Conservation (phyloP, 2,329 filamentous ascomycete genomes). For the Bipolaris bicolor region DNA sequence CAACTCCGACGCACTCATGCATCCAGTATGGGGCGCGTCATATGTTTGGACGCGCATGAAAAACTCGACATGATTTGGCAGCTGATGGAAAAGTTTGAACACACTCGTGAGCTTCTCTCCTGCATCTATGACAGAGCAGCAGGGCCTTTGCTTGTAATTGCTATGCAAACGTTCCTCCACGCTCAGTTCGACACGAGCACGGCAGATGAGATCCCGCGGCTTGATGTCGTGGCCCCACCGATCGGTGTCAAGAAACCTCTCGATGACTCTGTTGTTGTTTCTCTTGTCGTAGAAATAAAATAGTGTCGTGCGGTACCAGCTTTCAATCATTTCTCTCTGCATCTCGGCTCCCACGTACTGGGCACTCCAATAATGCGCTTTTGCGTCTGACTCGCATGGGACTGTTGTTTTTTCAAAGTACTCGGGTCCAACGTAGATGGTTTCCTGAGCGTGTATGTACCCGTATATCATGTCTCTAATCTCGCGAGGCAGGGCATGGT, state of each 20-base stretch:
- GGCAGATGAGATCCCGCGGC: background rate
- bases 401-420: constrained; percentile 1
- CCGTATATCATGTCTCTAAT: constrained; percentile 11
- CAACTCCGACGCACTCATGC: background rate
- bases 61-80: constrained; percentile 13
- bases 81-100: background rate
- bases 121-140: background rate
- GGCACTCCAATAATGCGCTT: constrained; percentile 6
- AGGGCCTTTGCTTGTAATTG: background rate
- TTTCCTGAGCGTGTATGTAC: background rate
- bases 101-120: background rate
- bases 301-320: constrained; percentile 12
- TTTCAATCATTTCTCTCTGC: constrained; percentile 8
- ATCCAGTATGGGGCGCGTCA: background rate
- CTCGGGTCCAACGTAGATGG: constrained; percentile 3
- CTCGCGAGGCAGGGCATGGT: constrained; percentile 4
- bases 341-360: constrained; percentile 7
- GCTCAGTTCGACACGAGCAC: background rate
- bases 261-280: constrained; percentile 6
- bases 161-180: background rate
- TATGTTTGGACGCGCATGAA: constrained; percentile 15
- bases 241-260: constrained; percentile 9
- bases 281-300: constrained; percentile 14
- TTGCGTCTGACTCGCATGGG: background rate
- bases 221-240: background rate